Conservation (phyloP, 2,329 filamentous ascomycete genomes). For the Lachnellula occidentalis region DNA sequence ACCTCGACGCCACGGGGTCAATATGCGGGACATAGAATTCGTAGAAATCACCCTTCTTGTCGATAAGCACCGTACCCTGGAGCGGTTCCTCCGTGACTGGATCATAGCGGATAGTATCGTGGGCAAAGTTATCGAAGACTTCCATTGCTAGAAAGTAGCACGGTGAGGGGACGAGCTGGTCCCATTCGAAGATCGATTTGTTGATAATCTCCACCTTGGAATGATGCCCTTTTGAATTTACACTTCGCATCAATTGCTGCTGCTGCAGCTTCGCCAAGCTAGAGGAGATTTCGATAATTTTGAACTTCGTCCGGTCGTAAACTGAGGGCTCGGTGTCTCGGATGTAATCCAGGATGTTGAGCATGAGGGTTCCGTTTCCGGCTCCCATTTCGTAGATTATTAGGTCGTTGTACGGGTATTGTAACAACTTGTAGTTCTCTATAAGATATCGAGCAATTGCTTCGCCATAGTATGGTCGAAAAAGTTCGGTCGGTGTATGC, state of each 20-base stretch:
- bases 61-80: slow-evolving; percentile 85
- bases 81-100: slow-evolving; percentile 72
- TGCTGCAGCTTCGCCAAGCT: slow-evolving; percentile 74
- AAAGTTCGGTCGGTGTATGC: slow-evolving; percentile 97
- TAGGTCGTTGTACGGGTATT: slow-evolving; percentile 93
- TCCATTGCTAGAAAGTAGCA: slow-evolving; percentile 98
- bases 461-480: slow-evolving; percentile 94
- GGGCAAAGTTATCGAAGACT: slow-evolving; percentile 97
- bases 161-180: slow-evolving; percentile 77
- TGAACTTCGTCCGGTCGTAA: slow-evolving; percentile 88
- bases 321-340: slow-evolving; percentile 83
- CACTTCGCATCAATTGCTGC: slow-evolving; percentile 60
- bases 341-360: slow-evolving; percentile 96
- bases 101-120: slow-evolving; percentile 92
- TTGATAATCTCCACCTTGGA: slow-evolving; percentile 94
- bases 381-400: slow-evolving; percentile 99
- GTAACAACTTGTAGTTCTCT: slow-evolving; percentile 89
- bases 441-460: slow-evolving; percentile 94
- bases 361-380: slow-evolving; percentile 94
- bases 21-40: slow-evolving; percentile 83
- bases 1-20: slow-evolving; percentile 77
- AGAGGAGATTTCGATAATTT: slow-evolving; percentile 91
- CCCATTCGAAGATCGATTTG: slow-evolving; percentile 91
- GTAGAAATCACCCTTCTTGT: slow-evolving; percentile 80
- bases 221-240: slow-evolving; percentile 67